phyloP scores from a whole-genome alignment of 2,329 filamentous ascomycete genomes.

The Phyllosticta paracitricarpa region DNA sequence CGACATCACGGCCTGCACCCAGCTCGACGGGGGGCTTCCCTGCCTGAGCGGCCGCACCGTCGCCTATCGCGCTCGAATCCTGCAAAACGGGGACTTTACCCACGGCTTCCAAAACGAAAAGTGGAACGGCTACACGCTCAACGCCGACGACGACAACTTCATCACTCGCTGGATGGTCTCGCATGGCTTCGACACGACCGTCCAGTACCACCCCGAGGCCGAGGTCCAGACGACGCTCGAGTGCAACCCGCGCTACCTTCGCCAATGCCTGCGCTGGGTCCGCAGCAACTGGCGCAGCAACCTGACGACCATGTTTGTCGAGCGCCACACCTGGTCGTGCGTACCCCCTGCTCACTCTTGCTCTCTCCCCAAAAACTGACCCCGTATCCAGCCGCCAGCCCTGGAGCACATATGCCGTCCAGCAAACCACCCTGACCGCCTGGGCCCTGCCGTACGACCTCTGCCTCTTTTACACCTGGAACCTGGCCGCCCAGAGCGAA shows the following conservation, averaged over 20 bases:
- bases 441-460: slow-evolving; percentile 73
- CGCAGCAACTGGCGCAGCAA: slow-evolving; percentile 98
- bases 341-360: slow-evolving; percentile 29
- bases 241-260: slow-evolving; percentile 78
- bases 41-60: slow-evolving; percentile 93
- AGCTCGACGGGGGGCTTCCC: slow-evolving; percentile 90
- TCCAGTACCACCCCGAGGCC: slow-evolving; percentile 83
- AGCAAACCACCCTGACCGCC: slow-evolving; percentile 85
- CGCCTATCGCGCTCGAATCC: slow-evolving; percentile 79
- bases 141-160: slow-evolving; percentile 97
- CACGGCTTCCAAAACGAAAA: slow-evolving; percentile 85
- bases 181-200: slow-evolving; percentile 86
- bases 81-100: slow-evolving; percentile 76
- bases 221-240: slow-evolving; percentile 82
- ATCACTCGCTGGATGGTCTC: slow-evolving; percentile 92
- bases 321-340: slow-evolving; percentile 80
- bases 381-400: slow-evolving; percentile 59
- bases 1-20: slow-evolving; percentile 90
- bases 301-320: slow-evolving; percentile 76
- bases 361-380: slow-evolving; percentile 3
- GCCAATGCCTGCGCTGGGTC: slow-evolving; percentile 90
- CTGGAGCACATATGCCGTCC: slow-evolving; percentile 89
- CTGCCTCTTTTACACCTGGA: slow-evolving; percentile 46
- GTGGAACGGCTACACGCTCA: slow-evolving; percentile 74
- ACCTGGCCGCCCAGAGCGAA: slow-evolving; percentile 15